phyloP scores from a whole-genome alignment of 2,329 filamentous ascomycete genomes.

The Hypoxylon sp. region DNA sequence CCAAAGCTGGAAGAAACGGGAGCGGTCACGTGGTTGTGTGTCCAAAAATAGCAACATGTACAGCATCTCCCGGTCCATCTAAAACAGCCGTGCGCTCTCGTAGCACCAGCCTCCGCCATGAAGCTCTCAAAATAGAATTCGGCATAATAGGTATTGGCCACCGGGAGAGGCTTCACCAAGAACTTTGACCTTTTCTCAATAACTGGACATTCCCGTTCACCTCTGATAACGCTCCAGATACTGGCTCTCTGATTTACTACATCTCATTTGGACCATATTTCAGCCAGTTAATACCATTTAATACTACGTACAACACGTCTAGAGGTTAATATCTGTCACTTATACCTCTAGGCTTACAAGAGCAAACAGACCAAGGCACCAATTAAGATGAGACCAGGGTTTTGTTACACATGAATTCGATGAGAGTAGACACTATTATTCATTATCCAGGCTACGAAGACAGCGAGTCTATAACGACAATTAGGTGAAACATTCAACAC shows the following conservation, averaged over 20 bases:
- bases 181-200: conserved; percentile 16
- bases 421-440: conserved; percentile 29
- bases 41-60: conserved; percentile 39
- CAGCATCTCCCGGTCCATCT: conserved; percentile 40
- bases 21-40: conserved; percentile 34
- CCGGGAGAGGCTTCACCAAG: conserved; percentile 25
- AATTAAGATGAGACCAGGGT: conserved; percentile 29
- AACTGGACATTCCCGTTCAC: conserved; percentile 3
- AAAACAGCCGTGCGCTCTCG: conserved; percentile 46
- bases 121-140: conserved; percentile 45
- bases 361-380: conserved; percentile 22
- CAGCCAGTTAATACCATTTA: conserved; percentile 22
- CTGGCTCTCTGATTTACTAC: neutral
- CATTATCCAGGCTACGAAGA: conserved; percentile 13
- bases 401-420: conserved; percentile 20
- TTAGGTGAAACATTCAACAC: conserved; percentile 21
- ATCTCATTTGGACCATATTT: conserved; percentile 18
- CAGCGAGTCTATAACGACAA: conserved; percentile 24
- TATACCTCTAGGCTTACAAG: conserved; percentile 24
- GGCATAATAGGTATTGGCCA: conserved; percentile 43
- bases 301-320: neutral
- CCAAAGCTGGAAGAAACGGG: conserved; percentile 3
- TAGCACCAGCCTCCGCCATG: conserved; percentile 41
- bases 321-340: conserved; percentile 16
- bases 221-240: neutral